Conservation (phyloP, 176 grass and related monocot genomes). For the Aegilops longissima region DNA sequence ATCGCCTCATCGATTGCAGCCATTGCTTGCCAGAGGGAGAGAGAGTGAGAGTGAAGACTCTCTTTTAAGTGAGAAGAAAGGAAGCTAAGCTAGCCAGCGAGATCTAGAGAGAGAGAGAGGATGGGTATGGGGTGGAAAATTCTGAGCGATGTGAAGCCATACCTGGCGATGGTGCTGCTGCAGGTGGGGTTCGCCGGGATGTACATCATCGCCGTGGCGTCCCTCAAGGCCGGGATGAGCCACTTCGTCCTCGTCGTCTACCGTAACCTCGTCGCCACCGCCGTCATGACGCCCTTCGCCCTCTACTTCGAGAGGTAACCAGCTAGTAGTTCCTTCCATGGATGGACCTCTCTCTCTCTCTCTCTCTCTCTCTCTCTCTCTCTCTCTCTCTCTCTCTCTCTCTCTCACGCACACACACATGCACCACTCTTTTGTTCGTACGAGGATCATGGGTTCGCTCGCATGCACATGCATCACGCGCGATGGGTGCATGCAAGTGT, state of each 20-base stretch:
- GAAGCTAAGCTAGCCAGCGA: not conserved
- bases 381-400: not conserved
- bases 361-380: not conserved
- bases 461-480: no score
- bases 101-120: not conserved
- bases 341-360: no score
- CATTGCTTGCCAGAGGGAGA: not conserved
- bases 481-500: no score
- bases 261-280: constrained; percentile 63
- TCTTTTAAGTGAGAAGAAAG: not conserved
- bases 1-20: constrained; percentile 41
- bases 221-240: constrained; percentile 81
- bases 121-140: constrained; percentile 42
- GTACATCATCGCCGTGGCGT: constrained; percentile 69
- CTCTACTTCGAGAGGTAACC: constrained; percentile 76
- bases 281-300: constrained; percentile 75
- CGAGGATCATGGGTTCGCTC: no score
- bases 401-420: not conserved
- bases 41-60: not conserved
- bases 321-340: not conserved
- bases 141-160: constrained; percentile 66
- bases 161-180: constrained; percentile 84
- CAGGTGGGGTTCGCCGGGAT: constrained; percentile 89
- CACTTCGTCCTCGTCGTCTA: constrained; percentile 94
- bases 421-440: not conserved